phyloP scores from a whole-genome alignment of 768 basidiomycete species.

The Lactarius vividus region DNA sequence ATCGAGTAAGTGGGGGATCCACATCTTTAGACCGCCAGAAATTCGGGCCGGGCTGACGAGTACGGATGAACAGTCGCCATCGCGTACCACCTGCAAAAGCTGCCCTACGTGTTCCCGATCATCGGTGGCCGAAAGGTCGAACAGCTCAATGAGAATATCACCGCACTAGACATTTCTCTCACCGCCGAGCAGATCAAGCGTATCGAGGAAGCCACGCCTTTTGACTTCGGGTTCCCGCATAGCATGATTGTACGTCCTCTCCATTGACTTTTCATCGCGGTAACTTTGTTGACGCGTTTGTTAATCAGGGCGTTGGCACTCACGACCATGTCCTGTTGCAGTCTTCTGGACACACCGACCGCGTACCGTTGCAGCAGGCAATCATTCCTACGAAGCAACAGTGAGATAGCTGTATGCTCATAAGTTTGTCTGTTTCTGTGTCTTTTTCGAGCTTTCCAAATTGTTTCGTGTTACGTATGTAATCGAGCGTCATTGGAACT shows the following conservation, averaged over 20 bases:
- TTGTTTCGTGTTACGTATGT: not conserved
- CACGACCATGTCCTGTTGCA: not conserved
- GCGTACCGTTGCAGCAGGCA: slow-evolving; percentile 8
- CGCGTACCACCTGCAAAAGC: slow-evolving; percentile 49
- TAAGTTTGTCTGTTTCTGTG: not conserved
- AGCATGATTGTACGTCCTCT: slow-evolving; percentile 28
- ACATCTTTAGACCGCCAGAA: no score
- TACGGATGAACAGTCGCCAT: slow-evolving; percentile 38
- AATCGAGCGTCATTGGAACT: not conserved
- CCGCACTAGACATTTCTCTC: slow-evolving; percentile 44
- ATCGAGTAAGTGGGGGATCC: slow-evolving; percentile 9
- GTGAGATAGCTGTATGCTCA: not conserved
- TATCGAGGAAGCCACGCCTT: slow-evolving; percentile 39
- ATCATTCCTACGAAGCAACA: not conserved
- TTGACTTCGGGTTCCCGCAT: slow-evolving; percentile 43
- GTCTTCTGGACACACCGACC: slow-evolving; percentile 1
- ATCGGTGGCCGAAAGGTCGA: slow-evolving; percentile 48
- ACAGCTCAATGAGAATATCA: slow-evolving; percentile 44
- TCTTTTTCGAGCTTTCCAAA: not conserved
- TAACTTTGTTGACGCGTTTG: not conserved
- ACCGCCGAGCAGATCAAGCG: slow-evolving; percentile 42
- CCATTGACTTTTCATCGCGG: not conserved
- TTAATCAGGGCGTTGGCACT: slow-evolving; percentile 13
- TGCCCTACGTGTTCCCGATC: slow-evolving; percentile 46
- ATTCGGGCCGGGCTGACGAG: not conserved